Evolutionary conservation across 2,329 filamentous ascomycete genomes (phyloP).

Genomic region (Alternaria rosae): DNA sequence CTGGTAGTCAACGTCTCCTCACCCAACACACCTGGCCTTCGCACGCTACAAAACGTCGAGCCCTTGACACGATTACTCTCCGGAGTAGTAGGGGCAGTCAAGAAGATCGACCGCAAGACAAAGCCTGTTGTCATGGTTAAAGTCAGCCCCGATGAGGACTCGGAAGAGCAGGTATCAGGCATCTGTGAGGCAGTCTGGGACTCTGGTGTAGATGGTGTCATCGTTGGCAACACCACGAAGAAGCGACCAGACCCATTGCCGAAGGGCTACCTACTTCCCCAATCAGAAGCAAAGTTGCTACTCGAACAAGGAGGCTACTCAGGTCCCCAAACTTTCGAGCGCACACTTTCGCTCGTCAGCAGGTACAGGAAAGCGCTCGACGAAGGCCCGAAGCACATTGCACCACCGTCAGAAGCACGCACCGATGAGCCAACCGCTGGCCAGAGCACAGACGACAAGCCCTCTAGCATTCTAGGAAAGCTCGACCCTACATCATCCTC

Average conservation of each 20-base stretch:
- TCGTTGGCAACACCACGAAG: slow-evolving; percentile 97
- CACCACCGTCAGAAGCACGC: slow-evolving; percentile 9
- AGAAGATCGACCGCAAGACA: slow-evolving; percentile 70
- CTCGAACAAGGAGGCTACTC: slow-evolving; percentile 87
- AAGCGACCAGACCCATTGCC: slow-evolving; percentile 75
- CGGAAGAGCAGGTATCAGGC: slow-evolving; percentile 81
- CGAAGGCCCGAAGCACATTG: slow-evolving; percentile 48
- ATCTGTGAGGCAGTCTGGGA: slow-evolving; percentile 70
- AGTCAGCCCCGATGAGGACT: slow-evolving; percentile 94
- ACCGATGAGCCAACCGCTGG: slow-evolving; percentile 16
- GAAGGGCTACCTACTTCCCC: slow-evolving; percentile 68
- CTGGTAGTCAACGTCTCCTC: slow-evolving; percentile 98
- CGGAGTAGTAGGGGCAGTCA: slow-evolving; percentile 82
- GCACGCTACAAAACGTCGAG: slow-evolving; percentile 83
- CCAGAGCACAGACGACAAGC: slow-evolving; percentile 19
- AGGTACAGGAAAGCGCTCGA: slow-evolving; percentile 71
- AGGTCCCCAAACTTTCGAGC: slow-evolving; percentile 85
- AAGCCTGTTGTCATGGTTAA: slow-evolving; percentile 95
- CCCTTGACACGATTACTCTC: slow-evolving; percentile 81
- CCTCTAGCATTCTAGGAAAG: slow-evolving; percentile 27
- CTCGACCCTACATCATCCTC: slow-evolving; percentile 13
- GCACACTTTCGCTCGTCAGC: slow-evolving; percentile 78
- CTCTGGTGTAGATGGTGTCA: slow-evolving; percentile 91
- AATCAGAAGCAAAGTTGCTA: slow-evolving; percentile 71
- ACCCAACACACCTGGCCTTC: slow-evolving; percentile 91